Evolutionary conservation across 2,329 filamentous ascomycete genomes (phyloP), one percentile per base, ranked within the genome.

Genomic region (Phialophora chinensis): DNA sequence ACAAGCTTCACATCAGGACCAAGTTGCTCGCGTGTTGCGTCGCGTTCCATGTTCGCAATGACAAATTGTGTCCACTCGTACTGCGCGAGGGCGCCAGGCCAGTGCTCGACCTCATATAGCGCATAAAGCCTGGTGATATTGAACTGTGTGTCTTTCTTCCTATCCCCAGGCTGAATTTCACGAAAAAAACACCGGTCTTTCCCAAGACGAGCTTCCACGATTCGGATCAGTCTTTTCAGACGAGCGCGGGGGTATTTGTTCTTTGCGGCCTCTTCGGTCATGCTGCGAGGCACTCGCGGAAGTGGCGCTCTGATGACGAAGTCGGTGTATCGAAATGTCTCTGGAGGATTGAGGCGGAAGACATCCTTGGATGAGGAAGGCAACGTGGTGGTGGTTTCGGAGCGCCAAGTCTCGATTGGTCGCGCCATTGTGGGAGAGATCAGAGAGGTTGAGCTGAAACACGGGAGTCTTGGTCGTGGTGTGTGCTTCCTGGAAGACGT

Each of bases 51-150:
- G 20, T 67, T 70, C 10, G 63, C 68, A 17, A 68, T 53, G 12
- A 70, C 60, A 42, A 67, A 70, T 6, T 55, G 52, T 11, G 66
- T 68, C 68, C 68, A 70, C 17, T 66, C 33, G 23, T 66, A 33
- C 29, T 70, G 66, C 42, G 35, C 55, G 20, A 53, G 23, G 8
- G 66, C 66, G 20, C 60, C 60, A 4, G 60, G 66, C 68, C 68
- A 70, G 44, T 70, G 66, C 42, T 68, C 60, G 53, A 70, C 66
- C 27, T 70, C 63, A 50, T 70, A 55, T 12, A 59, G 54, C 2
- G 66, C 68, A 25, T 68, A 70, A 6, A 70, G 54, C 6, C 56
- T 53, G 20, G 62, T 68, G n/a, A 70, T 49, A n/a, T 49, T 47
- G 44, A 66, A 44, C 29, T 66, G 62, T 56, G 50, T 42, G 10